Evolutionary conservation across 169 alveolate species (phyloP).

Genomic region (Plasmodium malariae): DNA sequence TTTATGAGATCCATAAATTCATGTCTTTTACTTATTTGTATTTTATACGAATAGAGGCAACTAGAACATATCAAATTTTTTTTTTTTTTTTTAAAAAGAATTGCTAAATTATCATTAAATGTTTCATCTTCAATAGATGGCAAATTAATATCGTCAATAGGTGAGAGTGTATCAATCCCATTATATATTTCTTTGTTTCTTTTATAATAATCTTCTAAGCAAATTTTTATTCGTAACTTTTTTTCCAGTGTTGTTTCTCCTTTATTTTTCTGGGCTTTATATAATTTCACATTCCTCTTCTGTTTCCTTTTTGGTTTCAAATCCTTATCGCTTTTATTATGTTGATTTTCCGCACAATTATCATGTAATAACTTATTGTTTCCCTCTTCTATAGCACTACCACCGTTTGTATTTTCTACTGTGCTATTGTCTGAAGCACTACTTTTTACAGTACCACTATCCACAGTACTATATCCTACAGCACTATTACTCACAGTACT

Average conservation of each 20-base stretch:
- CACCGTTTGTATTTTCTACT: neutral
- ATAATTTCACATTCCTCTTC: slow-evolving; percentile 31
- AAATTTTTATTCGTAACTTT: slow-evolving; percentile 46
- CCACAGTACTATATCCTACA: too few species aligned
- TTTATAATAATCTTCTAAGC: slow-evolving; percentile 52
- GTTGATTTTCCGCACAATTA: neutral
- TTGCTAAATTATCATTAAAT: slow-evolving; percentile 32
- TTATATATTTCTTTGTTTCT: slow-evolving; percentile 52
- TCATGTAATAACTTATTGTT: neutral
- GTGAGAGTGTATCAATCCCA: slow-evolving; percentile 14
- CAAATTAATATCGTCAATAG: slow-evolving; percentile 22
- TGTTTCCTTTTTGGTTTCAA: slow-evolving; percentile 19
- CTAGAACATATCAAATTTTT: slow-evolving; percentile 62
- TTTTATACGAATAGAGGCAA: slow-evolving; percentile 60
- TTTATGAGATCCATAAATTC: neutral
- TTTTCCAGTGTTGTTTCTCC: slow-evolving; percentile 28
- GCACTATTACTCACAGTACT: too few species aligned
- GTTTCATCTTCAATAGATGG: slow-evolving; percentile 69
- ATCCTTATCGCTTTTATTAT: neutral
- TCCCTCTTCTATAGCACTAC: neutral
- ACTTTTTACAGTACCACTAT: slow-evolving; percentile 6
- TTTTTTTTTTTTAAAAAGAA: slow-evolving; percentile 32
- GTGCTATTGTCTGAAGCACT: neutral
- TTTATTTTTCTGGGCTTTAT: slow-evolving; percentile 14
- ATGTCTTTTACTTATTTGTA: slow-evolving; percentile 36